Evolutionary conservation across 73 alveolate genomes (phyloP).

Genomic region (Symbiodinium natans): DNA sequence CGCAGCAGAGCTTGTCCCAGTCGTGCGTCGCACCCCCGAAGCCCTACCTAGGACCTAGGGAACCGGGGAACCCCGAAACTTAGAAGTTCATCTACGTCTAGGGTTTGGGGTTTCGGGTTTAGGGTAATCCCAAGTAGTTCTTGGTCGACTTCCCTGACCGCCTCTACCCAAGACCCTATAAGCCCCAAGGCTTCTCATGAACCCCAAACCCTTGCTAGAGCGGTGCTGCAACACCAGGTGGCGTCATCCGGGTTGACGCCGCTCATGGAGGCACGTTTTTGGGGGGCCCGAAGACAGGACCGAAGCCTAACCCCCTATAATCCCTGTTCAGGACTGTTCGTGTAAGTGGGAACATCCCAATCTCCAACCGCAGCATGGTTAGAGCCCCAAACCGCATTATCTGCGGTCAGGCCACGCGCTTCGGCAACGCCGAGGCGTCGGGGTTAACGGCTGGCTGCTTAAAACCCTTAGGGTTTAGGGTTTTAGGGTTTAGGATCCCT

Average conservation of each 20-base stretch:
- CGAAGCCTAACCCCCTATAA: not conserved
- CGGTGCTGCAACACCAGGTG: not conserved
- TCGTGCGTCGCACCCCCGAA: no score
- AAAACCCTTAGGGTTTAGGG: no score
- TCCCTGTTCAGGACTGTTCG: not conserved
- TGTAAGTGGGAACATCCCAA: no score
- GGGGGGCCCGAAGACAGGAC: not conserved
- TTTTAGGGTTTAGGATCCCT: no score
- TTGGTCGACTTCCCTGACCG: not conserved
- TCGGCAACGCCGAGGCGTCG: constrained; percentile 17
- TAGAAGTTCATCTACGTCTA: no score
- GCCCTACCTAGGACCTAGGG: no score
- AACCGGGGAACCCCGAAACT: no score
- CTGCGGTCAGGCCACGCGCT: constrained; percentile 56
- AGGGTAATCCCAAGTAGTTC: no score
- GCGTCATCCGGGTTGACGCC: constrained; percentile 39
- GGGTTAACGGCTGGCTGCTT: no score
- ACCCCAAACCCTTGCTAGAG: not conserved
- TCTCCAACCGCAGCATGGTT: not conserved
- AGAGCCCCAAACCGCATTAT: not conserved
- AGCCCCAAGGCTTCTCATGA: not conserved
- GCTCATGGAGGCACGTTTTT: constrained; percentile 16
- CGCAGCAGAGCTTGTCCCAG: no score
- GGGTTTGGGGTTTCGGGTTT: no score
- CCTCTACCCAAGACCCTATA: not conserved